These are phyloP conservation scores for Pseudocercospora musae DNA, from an alignment of 2,329 filamentous ascomycete genomes.

Conservation along the genomic window DNA sequence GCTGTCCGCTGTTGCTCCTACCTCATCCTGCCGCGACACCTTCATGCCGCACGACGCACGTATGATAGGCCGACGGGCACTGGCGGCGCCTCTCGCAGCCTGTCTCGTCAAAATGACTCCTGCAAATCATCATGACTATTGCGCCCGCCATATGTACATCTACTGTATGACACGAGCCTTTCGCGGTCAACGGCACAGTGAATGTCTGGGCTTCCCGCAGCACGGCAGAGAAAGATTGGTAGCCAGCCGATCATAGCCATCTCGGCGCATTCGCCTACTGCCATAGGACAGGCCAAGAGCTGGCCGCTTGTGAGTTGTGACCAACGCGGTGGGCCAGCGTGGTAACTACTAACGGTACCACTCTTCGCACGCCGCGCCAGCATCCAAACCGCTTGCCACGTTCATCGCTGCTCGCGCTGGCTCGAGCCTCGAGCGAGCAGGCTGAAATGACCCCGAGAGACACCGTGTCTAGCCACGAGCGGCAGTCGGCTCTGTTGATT, in stretches of 20 bases:
- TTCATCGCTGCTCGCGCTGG: conserved; percentile 6
- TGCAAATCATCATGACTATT: not conserved
- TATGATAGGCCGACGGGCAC: conserved; percentile 12
- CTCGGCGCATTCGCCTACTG: not conserved
- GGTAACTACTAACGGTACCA: conserved; percentile 19
- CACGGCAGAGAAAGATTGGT: not conserved
- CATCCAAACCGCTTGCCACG: conserved; percentile 14
- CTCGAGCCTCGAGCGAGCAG: not conserved
- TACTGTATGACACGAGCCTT: too few relatives aligned
- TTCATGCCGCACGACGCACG: conserved; percentile 13
- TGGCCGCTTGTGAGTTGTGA: conserved; percentile 9
- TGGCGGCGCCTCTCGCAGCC: conserved; percentile 6
- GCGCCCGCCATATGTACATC: not conserved
- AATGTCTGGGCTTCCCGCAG: not conserved
- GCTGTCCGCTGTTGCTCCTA: not conserved
- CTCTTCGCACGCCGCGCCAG: conserved; percentile 5
- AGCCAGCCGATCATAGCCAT: not conserved
- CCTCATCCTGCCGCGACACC: conserved; percentile 9
- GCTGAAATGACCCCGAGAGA: not conserved
- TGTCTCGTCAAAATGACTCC: not conserved
- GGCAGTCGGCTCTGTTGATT: too few relatives aligned
- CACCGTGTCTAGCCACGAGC: too few relatives aligned
- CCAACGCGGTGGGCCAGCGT: conserved; percentile 21
- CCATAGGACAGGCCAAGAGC: conserved; percentile 12
- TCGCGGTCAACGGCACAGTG: too few relatives aligned